Base-by-base conservation (phyloP, 23 red algal genomes). In the Gracilaria caudata region DNA sequence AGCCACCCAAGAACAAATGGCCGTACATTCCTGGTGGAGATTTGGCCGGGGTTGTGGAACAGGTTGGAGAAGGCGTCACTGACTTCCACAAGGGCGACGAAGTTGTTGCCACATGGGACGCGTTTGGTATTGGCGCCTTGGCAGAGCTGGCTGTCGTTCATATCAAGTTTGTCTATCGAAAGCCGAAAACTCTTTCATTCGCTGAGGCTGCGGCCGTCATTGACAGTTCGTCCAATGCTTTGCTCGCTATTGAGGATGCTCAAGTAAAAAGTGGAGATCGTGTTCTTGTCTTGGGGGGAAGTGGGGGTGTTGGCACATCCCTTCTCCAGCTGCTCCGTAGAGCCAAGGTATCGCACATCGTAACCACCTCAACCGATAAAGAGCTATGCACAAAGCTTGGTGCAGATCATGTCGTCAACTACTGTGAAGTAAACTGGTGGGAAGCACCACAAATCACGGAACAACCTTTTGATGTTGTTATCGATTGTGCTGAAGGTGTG, bases 21-120 rank as follows among this genome's bases (percentile, higher is more conserved):
- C 94, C 94, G n/a, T 96, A 92, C 79, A 90, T 91, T 24, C 94
- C 94, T 3, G 82, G 87, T 1, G 79, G 84, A 23, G 94, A 96
- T 76, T 53, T 96, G 44, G 44, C 81, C 0, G 94, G 94, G 26
- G 51, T 89, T 2, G 82, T 96, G n/a, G 82, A 85, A 23, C 25
- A 37, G 29, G 90, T 93, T 14, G 64, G 43, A 11, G 51, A 47
- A n/a, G 49, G 44, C 23, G 84, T 73, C 44, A 54, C 25, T 14
- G 23, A 26, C 4, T 94, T 86, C 41, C 47, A 40, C 2, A 43
- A 71, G 23, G 94, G 88, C 5, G 79, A 84, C 57, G 53, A 80
- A n/a, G 88, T 96, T 20, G 83, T 96, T 44, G 83, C 70, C 28
- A 93, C 83, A 0, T 93, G 86, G 88, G 88, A 87, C 26, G 72